Percentiles rank a stretch among this genome's conserved stretches.
Evolutionary conservation across 257 asterid species (phyloP).

Genomic region (Ilex asprella): DNA sequence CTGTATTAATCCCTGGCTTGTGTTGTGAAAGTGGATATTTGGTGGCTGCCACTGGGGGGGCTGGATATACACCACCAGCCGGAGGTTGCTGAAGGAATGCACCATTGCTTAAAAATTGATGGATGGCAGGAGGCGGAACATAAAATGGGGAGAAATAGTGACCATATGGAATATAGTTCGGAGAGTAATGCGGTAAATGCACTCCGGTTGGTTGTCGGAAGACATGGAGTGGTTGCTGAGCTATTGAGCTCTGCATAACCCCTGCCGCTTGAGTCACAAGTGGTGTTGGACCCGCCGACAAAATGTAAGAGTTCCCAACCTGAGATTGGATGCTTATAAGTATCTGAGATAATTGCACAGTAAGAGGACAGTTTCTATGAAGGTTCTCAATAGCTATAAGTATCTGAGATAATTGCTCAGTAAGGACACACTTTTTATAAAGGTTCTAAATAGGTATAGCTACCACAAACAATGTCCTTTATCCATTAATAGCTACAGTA

Average conservation of each 20-base stretch:
- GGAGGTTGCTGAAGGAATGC: constrained; percentile 84
- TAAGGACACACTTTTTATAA: background rate
- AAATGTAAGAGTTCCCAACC: constrained; percentile 55
- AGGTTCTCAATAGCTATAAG: background rate
- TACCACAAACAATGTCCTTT: background rate
- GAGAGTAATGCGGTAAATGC: constrained; percentile 78
- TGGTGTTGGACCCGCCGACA: constrained; percentile 74
- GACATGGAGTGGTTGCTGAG: constrained; percentile 63
- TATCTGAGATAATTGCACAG: constrained; percentile 5
- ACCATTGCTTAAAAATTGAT: constrained; percentile 68
- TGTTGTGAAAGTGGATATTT: constrained; percentile 71
- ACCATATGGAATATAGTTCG: constrained; percentile 67
- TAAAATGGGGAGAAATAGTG: constrained; percentile 76
- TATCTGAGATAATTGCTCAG: constrained; percentile 1
- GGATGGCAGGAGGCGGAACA: constrained; percentile 68
- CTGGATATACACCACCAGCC: constrained; percentile 57
- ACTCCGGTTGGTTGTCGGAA: constrained; percentile 82
- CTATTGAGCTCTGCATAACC: constrained; percentile 62
- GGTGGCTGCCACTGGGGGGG: constrained; percentile 60
- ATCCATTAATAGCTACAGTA: too few relatives aligned
- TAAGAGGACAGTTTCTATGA: constrained; percentile 1
- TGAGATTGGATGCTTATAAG: constrained; percentile 34
- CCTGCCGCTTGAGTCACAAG: constrained; percentile 77
- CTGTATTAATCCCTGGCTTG: constrained; percentile 68
- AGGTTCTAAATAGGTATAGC: background rate